Base-by-base conservation (phyloP, 108 stramenopile genomes). In the Cyclotella distinguenda region DNA sequence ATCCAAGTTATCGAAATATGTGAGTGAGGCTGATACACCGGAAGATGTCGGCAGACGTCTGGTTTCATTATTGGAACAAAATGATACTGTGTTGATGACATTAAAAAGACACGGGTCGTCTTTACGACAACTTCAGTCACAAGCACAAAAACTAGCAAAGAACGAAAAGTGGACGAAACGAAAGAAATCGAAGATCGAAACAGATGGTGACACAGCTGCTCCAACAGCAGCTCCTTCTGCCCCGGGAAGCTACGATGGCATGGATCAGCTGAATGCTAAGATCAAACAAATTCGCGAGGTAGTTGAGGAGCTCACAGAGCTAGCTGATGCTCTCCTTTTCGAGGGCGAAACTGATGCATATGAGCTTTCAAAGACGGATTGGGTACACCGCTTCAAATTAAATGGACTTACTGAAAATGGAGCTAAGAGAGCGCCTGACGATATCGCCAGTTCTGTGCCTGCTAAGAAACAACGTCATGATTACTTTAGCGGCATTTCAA, bases 331-430 rank as follows among this genome's bases (percentile, higher is more conserved):
- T 30, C 53, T 89, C 6, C 54, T 89, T 44, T 72, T 86, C 19
- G 70, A 73, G 35, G 88, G 88, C 22, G 85, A 89, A 38, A 81
- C 85, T 8, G 85, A 89, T 61, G 81, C 86, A 15, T 87, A 89
- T 47, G 73, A 87, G 54, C 59, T 78, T n/a, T 83, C 79, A 39
- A 64, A 64, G 31, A 32, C 59, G 15, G 83, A 85, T 61, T 79
- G 87, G 47, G 45, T 82, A 6, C 66, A 70, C 43, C 53, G 73
- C 60, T 75, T 51, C 32, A 68, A 78, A 36, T 55, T 77, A 16
- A 48, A 64, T 7, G 27, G n/a, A 38, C 42, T n/a, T n/a, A n/a
- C 60, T 10, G 36, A 11, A 39, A 35, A 64, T 31, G 15, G 18
- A 38, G 33, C n/a, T 22, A 64, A 68, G 52, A 42, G 61, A 36